These are phyloP conservation scores for Coniochaeta hoffmannii DNA, from an alignment of 2,329 filamentous ascomycete species.

Conservation along the genomic window DNA sequence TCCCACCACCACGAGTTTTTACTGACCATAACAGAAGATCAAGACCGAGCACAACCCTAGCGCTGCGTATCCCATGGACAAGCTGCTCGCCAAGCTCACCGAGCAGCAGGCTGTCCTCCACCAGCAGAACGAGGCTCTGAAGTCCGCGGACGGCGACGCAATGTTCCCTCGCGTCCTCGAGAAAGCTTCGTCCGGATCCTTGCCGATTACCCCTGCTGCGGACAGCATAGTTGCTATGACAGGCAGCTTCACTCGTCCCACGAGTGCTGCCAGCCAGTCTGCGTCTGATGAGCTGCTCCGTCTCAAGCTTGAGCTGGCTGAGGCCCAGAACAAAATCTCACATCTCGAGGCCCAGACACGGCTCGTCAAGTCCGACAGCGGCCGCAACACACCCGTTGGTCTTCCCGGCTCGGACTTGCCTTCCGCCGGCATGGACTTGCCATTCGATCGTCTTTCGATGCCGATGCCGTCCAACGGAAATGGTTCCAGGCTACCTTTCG, in stretches of 20 bases:
- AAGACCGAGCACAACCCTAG: slow-evolving; percentile 38
- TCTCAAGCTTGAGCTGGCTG: slow-evolving; percentile 63
- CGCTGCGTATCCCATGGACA: slow-evolving; percentile 56
- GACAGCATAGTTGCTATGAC: slow-evolving; percentile 41
- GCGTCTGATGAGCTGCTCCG: slow-evolving; percentile 54
- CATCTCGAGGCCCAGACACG: slow-evolving; percentile 62
- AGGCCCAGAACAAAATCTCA: slow-evolving; percentile 62
- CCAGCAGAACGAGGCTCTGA: slow-evolving; percentile 50
- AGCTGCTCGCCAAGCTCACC: slow-evolving; percentile 64
- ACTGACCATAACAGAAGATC: slow-evolving; percentile 33
- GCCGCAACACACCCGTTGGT: slow-evolving; percentile 40
- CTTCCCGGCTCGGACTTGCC: slow-evolving; percentile 12
- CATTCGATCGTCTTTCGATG: slow-evolving; percentile 9
- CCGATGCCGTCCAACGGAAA: slow-evolving; percentile 13
- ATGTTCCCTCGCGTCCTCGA: slow-evolving; percentile 31
- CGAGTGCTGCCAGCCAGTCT: slow-evolving; percentile 40
- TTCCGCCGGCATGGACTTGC: slow-evolving; percentile 10
- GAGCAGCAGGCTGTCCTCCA: slow-evolving; percentile 58
- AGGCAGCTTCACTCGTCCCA: slow-evolving; percentile 41
- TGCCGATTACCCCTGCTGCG: slow-evolving; percentile 55
- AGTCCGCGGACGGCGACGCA: slow-evolving; percentile 28
- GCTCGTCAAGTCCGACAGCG: slow-evolving; percentile 50
- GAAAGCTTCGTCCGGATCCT: slow-evolving; percentile 46
- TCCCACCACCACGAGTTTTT: not conserved
- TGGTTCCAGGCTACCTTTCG: slow-evolving; percentile 28